Conservation (phyloP, 2,329 filamentous ascomycete genomes). For the Acrocalymma vagum region DNA sequence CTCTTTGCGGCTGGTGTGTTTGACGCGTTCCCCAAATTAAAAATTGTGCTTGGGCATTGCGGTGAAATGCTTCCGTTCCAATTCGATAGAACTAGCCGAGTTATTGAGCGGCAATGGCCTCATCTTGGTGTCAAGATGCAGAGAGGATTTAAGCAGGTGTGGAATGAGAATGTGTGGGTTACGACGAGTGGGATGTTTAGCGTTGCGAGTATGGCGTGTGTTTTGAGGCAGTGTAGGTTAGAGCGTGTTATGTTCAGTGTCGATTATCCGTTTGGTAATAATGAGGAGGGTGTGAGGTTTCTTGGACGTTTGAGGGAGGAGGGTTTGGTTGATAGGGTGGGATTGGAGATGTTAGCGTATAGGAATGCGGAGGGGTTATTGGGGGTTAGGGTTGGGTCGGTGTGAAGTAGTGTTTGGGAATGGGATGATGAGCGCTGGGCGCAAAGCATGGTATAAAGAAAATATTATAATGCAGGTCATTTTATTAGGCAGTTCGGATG, state of each 20-base stretch:
- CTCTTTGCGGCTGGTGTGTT: conserved; percentile 63
- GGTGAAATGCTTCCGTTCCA: conserved; percentile 65
- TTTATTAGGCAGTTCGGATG: no score
- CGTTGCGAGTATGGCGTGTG: conserved; percentile 54
- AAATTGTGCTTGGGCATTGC: conserved; percentile 64
- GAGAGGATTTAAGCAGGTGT: conserved; percentile 56
- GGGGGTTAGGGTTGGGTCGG: no score
- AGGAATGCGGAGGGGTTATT: conserved; percentile 56
- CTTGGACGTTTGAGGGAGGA: conserved; percentile 58
- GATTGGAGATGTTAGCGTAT: conserved; percentile 58
- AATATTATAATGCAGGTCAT: no score
- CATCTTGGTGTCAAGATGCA: conserved; percentile 22
- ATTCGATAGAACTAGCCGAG: conserved; percentile 53
- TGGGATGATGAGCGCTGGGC: no score
- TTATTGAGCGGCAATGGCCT: conserved; percentile 9
- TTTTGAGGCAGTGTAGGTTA: conserved; percentile 50
- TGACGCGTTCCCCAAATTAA: conserved; percentile 61
- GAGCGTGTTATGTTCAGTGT: conserved; percentile 64
- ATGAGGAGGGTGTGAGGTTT: conserved; percentile 57
- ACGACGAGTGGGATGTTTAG: conserved; percentile 65
- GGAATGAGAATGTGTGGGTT: conserved; percentile 63
- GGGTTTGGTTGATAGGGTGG: conserved; percentile 57
- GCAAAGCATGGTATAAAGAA: no score
- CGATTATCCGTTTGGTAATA: conserved; percentile 64
- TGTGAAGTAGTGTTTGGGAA: no score